Evolutionary conservation across 179 eudicot species (phyloP).

Genomic region (Sideroxylon spinosum): DNA sequence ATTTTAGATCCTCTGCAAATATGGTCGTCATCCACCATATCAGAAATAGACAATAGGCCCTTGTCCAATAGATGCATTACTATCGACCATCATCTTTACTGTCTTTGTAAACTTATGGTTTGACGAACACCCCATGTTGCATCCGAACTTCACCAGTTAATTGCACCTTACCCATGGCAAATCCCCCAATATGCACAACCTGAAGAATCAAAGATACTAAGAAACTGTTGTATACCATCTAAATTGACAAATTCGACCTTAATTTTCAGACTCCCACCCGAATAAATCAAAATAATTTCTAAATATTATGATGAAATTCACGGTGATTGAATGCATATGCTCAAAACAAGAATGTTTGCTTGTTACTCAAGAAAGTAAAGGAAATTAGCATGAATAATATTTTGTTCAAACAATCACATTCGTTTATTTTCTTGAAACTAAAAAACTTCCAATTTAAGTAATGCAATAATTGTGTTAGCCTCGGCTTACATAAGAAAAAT

Average conservation of each 20-base stretch:
- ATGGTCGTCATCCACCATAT: slow-evolving; percentile 53
- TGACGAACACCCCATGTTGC: slow-evolving; percentile 30
- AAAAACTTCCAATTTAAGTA: not conserved
- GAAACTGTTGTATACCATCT: slow-evolving; percentile 67
- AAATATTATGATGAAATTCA: not conserved
- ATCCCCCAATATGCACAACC: slow-evolving; percentile 34
- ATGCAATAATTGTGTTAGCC: too few species aligned
- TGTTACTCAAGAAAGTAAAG: not conserved
- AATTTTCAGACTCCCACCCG: slow-evolving; percentile 14
- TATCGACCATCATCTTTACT: slow-evolving; percentile 73
- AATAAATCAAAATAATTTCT: slow-evolving; percentile 7
- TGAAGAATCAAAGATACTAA: slow-evolving; percentile 44
- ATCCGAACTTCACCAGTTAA: slow-evolving; percentile 31
- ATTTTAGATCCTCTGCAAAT: slow-evolving; percentile 80
- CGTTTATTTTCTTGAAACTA: not conserved
- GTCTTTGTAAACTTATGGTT: slow-evolving; percentile 32
- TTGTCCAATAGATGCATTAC: slow-evolving; percentile 34
- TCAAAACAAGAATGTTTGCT: not conserved
- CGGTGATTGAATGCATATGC: not conserved
- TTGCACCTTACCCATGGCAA: slow-evolving; percentile 32
- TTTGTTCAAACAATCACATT: too few species aligned
- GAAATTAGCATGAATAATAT: not conserved
- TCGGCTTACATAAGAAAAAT: not conserved
- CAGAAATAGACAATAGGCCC: slow-evolving; percentile 31
- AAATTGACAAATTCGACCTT: slow-evolving; percentile 24